A percentile compares a stretch with the other conserved stretches of the same genome.
phyloP scores from a whole-genome alignment of 495 filamentous ascomycete genomes.

The Podospora appendiculata region DNA sequence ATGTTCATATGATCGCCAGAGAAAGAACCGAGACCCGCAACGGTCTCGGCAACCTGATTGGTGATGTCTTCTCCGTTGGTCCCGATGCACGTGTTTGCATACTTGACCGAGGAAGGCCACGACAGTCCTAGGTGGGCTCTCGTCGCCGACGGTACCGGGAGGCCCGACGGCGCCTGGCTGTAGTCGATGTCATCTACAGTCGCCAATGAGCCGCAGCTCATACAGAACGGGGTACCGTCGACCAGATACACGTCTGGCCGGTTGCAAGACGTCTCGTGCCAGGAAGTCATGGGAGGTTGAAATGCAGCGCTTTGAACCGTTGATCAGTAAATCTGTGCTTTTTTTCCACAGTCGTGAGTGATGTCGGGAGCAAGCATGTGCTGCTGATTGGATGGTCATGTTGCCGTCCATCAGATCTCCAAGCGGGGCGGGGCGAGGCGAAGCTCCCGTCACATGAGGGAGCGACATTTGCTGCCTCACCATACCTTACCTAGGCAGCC shows the following conservation, averaged over 20 bases:
- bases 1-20: background rate
- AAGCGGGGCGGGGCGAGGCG: too few relatives aligned
- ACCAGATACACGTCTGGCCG: slow-evolving; percentile 10
- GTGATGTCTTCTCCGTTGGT: slow-evolving; percentile 2
- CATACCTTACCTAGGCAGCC: too few relatives aligned
- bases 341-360: too few relatives aligned
- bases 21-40: background rate
- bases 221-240: slow-evolving; percentile 9
- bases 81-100: background rate
- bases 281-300: slow-evolving; percentile 3
- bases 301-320: too few relatives aligned
- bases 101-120: slow-evolving; percentile 8
- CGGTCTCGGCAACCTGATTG: background rate
- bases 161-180: slow-evolving; percentile 5
- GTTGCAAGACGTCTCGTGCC: slow-evolving; percentile 9
- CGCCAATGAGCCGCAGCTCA: slow-evolving; percentile 14
- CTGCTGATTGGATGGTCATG: too few relatives aligned
- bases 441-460: too few relatives aligned
- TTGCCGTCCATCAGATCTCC: too few relatives aligned
- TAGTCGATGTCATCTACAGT: slow-evolving; percentile 5
- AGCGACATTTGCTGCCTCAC: too few relatives aligned
- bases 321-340: too few relatives aligned
- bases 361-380: too few relatives aligned
- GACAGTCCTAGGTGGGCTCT: slow-evolving; percentile 1
- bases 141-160: slow-evolving; percentile 3